phyloP scores from a whole-genome alignment of 371 early-diverging fungal species.

The Mortierella sp. region DNA sequence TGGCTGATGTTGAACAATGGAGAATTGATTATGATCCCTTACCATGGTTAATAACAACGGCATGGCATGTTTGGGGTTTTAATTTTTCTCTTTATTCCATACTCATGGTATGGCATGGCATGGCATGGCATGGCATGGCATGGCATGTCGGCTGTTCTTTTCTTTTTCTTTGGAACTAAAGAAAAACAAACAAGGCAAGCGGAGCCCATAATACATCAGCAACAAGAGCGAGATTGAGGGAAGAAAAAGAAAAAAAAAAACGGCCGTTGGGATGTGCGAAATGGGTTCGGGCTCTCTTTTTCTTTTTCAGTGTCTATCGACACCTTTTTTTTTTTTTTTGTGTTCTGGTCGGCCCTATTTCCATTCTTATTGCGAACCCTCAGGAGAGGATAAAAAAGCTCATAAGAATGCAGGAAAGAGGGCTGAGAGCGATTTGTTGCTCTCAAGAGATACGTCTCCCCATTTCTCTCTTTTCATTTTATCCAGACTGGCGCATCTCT shows the following conservation, averaged over 20 bases:
- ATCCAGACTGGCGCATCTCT: background rate
- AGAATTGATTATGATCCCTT: too few species aligned
- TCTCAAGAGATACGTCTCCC: background rate
- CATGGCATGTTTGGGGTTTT: background rate
- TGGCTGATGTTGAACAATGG: background rate
- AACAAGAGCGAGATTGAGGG: background rate
- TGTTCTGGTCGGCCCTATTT: background rate
- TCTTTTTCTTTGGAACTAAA: background rate
- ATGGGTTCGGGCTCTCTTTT: constrained; percentile 22
- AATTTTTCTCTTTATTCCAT: background rate
- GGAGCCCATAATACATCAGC: background rate
- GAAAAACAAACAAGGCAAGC: background rate
- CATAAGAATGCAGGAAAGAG: background rate
- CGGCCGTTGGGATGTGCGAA: constrained; percentile 1
- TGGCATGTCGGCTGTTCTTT: background rate
- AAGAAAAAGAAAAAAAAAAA: constrained; percentile 1
- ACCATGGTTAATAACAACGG: background rate
- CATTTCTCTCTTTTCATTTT: background rate
- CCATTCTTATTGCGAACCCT: background rate
- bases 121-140: constrained; percentile 4
- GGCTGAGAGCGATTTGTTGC: constrained; percentile 6
- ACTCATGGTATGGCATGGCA: background rate
- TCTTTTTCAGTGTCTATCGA: too few species aligned
- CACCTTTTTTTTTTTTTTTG: background rate
- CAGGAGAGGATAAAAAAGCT: background rate